Evolutionary conservation across 306 rosid genomes (phyloP).

Genomic region (Ziziphus jujuba): DNA sequence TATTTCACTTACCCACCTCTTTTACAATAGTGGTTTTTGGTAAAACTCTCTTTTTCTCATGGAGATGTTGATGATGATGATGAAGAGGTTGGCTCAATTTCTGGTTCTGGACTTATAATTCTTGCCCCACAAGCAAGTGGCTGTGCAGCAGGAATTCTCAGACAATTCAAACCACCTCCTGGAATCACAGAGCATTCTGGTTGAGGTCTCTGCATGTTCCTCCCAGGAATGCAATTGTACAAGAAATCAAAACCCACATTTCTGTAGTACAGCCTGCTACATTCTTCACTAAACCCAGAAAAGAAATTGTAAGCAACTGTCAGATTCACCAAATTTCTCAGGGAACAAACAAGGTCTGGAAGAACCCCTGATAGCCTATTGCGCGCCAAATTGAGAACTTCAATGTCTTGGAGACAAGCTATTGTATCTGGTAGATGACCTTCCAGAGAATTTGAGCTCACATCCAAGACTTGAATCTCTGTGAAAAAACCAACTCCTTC

Average conservation of each 20-base stretch:
- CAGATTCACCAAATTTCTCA: conserved; percentile 66
- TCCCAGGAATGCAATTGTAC: conserved; percentile 81
- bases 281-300: conserved; percentile 88
- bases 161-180: conserved; percentile 75
- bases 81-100: conserved; percentile 16
- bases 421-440: conserved; percentile 91
- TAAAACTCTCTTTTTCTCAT: conserved; percentile 28
- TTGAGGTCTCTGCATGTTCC: conserved; percentile 76
- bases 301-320: conserved; percentile 90
- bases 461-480: conserved; percentile 86
- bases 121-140: conserved; percentile 70
- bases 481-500: conserved; percentile 87
- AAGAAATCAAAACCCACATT: conserved; percentile 90
- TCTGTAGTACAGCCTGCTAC: conserved; percentile 50
- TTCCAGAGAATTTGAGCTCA: conserved; percentile 74
- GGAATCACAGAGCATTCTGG: conserved; percentile 85
- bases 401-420: conserved; percentile 75
- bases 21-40: conserved; percentile 6
- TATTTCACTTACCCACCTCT: conserved; percentile 33
- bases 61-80: conserved; percentile 48
- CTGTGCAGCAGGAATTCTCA: conserved; percentile 74
- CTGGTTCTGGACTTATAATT: conserved; percentile 22
- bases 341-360: conserved; percentile 73
- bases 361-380: conserved; percentile 88
- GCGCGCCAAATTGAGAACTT: conserved; percentile 79